Evolutionary conservation across 257 asterid species (phyloP), one percentile per base, ranked within the genome.

Genomic region (Dorcoceras hygrometricum): DNA sequence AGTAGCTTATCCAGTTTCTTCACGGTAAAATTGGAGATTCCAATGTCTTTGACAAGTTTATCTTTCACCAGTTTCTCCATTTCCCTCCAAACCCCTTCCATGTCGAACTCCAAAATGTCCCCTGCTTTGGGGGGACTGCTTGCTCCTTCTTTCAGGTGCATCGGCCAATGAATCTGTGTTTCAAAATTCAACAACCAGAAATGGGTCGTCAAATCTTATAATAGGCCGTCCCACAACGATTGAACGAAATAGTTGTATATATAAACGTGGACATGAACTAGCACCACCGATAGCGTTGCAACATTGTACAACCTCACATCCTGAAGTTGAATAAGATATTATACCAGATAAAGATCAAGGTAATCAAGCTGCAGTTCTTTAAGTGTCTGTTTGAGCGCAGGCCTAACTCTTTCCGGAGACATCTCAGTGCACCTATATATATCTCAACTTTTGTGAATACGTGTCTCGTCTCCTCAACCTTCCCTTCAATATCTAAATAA

Each of bases 101-200:
- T 83, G 79, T 85, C 89, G 11, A 87, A 87, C 1, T 85, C 88
- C 36, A 80, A 9, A 2, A 87, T 81, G 9, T 85, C 94, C 61
- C 90, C 81, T 4, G 73, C 53, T 27, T 76, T 69, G 0, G 91
- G 96, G 11, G 95, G 91, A 63, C 81, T 54, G 24, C 50, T 39
- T 12, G 50, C 50, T 39, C 50, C 50, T 2, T 87, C 91, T 66
- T 73, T 84, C 51, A 89, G 75, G 28, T 74, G 79, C 25, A 84
- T 87, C 0, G 92, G 96, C 96, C 95, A 89, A 62, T 86, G 95
- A 27, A 81, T 84, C 89, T 88, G 51, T 88, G 48, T 16, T 22
- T 10, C 12, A 19, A 36, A n/a, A n/a, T n/a, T n/a, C n/a, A n/a
- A n/a, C n/a, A n/a, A n/a, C n/a, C n/a, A n/a, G n/a, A n/a, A n/a